A percentile compares a stretch with the other conserved stretches of the same genome.
Evolutionary conservation across 176 grass and related monocot species (phyloP).

Genomic region (Phragmites australis): DNA sequence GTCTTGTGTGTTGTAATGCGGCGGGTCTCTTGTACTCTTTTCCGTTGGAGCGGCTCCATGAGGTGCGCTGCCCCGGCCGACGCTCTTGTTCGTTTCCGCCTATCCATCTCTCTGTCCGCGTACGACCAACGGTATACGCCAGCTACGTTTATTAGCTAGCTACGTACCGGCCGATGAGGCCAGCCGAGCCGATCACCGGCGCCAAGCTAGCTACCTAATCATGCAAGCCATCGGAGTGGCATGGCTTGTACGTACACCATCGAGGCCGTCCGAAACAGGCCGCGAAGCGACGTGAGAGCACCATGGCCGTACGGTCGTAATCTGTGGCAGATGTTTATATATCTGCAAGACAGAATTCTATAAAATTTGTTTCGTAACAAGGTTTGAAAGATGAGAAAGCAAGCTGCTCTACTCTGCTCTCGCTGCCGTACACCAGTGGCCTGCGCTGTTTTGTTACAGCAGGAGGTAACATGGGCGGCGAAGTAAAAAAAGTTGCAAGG

Average conservation of each 20-base stretch:
- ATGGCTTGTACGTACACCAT: too few relatives aligned
- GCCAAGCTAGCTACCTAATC: too few relatives aligned
- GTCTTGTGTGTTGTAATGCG: too few relatives aligned
- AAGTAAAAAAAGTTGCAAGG: background rate
- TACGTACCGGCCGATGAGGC: too few relatives aligned
- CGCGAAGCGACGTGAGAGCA: background rate
- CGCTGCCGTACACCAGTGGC: conserved; percentile 36
- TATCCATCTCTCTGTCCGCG: background rate
- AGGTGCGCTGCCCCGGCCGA: background rate
- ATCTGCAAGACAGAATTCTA: too few relatives aligned
- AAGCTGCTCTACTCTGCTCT: background rate
- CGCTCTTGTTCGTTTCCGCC: background rate
- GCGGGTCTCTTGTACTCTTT: too few relatives aligned
- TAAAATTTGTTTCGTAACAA: too few relatives aligned
- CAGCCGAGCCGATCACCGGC: too few relatives aligned
- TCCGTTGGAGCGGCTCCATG: background rate
- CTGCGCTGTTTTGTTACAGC: conserved; percentile 29
- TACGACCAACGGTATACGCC: background rate
- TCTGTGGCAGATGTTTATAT: too few relatives aligned
- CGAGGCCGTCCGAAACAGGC: too few relatives aligned
- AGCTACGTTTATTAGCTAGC: background rate
- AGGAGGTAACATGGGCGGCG: conserved; percentile 44
- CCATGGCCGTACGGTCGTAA: background rate
- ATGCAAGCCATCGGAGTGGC: too few relatives aligned
- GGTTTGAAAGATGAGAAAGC: background rate